phyloP scores from a whole-genome alignment of 805 yeast genomes.

The Alloascoidea africana region DNA sequence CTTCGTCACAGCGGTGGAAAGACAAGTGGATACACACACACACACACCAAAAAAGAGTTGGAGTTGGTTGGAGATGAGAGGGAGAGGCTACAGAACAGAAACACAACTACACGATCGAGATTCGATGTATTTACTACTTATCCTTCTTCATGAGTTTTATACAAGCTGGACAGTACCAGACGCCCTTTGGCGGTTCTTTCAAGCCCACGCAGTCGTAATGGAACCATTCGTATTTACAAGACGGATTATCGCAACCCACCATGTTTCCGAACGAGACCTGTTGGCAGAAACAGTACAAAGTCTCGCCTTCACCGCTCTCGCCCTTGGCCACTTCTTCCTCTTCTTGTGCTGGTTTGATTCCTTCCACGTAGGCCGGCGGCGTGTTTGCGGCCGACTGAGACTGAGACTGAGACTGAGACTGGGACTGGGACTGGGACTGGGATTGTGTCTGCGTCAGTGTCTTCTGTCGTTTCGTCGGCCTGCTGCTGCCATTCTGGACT shows the following conservation, averaged over 20 bases:
- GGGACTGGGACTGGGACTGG: too few species aligned
- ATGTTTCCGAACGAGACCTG: conserved; percentile 89
- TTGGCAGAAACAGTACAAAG: conserved; percentile 77
- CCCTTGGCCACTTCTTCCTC: conserved; percentile 2
- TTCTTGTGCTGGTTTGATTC: background rate
- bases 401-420: too few species aligned
- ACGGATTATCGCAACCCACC: conserved; percentile 91
- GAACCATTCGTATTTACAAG: conserved; percentile 88
- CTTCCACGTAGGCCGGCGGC: background rate
- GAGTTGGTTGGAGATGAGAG: too few species aligned
- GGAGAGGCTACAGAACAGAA: too few species aligned
- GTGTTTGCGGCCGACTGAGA: too few species aligned
- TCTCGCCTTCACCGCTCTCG: conserved; percentile 47
- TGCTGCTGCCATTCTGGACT: conserved; percentile 3
- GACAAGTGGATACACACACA: too few species aligned
- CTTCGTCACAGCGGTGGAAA: too few species aligned
- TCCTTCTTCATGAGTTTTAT: conserved; percentile 5
- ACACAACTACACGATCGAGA: too few species aligned
- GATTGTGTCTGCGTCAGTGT: background rate
- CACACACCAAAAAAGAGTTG: too few species aligned
- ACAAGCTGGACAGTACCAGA: conserved; percentile 93
- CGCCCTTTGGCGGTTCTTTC: conserved; percentile 76
- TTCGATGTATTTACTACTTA: background rate
- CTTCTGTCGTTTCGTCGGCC: conserved; percentile 11
- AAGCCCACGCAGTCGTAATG: conserved; percentile 92